Base-by-base conservation (phyloP, 2,329 filamentous ascomycete genomes). In the Cladosporium phlei region DNA sequence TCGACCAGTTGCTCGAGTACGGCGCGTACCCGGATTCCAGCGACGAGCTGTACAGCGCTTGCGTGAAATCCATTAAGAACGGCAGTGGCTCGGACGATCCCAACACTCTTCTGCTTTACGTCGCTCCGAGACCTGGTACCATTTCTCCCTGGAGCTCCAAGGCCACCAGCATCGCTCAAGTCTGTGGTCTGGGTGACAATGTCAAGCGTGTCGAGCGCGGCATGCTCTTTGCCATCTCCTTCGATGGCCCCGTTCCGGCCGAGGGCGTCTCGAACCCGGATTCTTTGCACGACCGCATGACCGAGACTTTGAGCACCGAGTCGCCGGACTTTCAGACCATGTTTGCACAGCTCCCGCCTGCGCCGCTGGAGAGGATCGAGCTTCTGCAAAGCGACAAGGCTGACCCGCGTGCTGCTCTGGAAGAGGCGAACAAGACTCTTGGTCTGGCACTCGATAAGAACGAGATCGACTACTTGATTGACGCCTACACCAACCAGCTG, bases 121-220 rank as follows among this genome's bases (percentile, higher is more conserved):
- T 95, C 49, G 82, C 79, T 37, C 91, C 91, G 16, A 80, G 91
- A 55, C 86, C 86, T 14, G 81, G 81, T 59, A 90, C 81, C 2
- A 83, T 95, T 56, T 96, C 90, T 30, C 93, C 93, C 64, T 98
- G 93, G 93, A 96, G 89, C 69, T 95, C 90, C 47, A 90, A 96
- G 68, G 91, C 90, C 21, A 95, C 91, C 37, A 91, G 83, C 64
- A 96, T 97, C 65, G 86, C 91, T 45, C 83, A 93, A 55, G 91
- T 96, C 24, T 97, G 91, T 64, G 90, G 87, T 20, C 73, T 97
- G 50, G 80, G 82, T 57, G 72, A 77, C 32, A 77, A 85, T 22
- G 78, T 83, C 38, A 76, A 83, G 62, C 83, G 91, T 48, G 86
- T 97, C 56, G 93, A 98, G 71, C 81, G 89, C 57, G 93, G 90